Conservation (phyloP, 768 basidiomycete genomes). For the Macrocybe gigantea region DNA sequence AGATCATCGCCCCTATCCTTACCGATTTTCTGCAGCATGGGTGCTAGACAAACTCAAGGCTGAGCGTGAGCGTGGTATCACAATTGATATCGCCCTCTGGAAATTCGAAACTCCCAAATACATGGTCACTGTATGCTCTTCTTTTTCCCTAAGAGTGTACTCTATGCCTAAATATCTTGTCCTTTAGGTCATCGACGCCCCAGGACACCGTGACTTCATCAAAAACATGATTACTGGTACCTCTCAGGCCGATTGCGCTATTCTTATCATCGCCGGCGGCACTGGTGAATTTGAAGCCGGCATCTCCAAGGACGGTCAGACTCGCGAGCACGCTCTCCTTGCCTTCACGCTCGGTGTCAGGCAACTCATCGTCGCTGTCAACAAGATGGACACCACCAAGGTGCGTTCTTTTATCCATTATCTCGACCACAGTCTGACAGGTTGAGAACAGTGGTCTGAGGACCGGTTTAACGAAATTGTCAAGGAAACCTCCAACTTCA, state of each 20-base stretch:
- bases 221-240: constrained; percentile 99
- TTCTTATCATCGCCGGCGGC: constrained; percentile 99
- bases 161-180: constrained; percentile 11
- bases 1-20: constrained; percentile 15
- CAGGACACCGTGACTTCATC: constrained; percentile 99
- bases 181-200: constrained; percentile 92
- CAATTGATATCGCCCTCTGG: constrained; percentile 99
- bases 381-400: constrained; percentile 99
- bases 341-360: constrained; percentile 99
- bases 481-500: constrained; percentile 96
- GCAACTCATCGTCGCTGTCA: constrained; percentile 99
- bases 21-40: constrained; percentile 65
- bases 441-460: constrained; percentile 82
- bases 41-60: constrained; percentile 99
- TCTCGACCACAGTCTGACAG: background rate
- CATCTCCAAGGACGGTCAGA: constrained; percentile 99
- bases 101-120: constrained; percentile 99
- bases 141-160: background rate
- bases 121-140: constrained; percentile 75
- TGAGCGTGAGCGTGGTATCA: constrained; percentile 99
- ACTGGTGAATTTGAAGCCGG: constrained; percentile 99
- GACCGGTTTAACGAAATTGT: constrained; percentile 99
- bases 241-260: constrained; percentile 99
- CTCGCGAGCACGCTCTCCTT: constrained; percentile 99
- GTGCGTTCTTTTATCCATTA: constrained; percentile 27